Conservation (phyloP, 2,329 filamentous ascomycete genomes). For the Botrytis porri region DNA sequence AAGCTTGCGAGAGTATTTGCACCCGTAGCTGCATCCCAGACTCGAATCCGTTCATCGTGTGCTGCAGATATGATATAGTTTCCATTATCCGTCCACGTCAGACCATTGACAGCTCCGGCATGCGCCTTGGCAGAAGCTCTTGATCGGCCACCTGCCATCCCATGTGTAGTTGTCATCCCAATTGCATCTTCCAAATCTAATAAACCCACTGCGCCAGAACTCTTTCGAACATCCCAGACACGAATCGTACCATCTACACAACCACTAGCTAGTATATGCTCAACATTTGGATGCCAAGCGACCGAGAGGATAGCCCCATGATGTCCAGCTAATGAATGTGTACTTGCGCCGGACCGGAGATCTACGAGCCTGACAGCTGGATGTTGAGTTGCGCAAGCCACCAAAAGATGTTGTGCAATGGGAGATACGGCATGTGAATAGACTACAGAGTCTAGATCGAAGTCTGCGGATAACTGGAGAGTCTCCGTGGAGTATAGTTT, state of each 20-base stretch:
- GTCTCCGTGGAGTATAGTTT: constrained; percentile 71
- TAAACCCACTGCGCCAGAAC: constrained; percentile 70
- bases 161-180: constrained; percentile 54
- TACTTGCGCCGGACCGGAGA: constrained; percentile 73
- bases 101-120: constrained; percentile 75
- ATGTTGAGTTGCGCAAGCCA: constrained; percentile 85
- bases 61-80: constrained; percentile 74
- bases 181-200: constrained; percentile 82
- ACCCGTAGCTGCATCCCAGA: constrained; percentile 80
- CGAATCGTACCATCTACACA: constrained; percentile 81
- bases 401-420: constrained; percentile 68
- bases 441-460: constrained; percentile 64
- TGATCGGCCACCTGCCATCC: constrained; percentile 40
- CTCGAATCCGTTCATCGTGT: constrained; percentile 78
- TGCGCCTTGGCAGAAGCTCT: constrained; percentile 65
- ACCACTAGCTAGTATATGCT: constrained; percentile 78
- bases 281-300: constrained; percentile 77
- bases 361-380: constrained; percentile 83
- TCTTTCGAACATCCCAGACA: constrained; percentile 83
- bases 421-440: constrained; percentile 78
- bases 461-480: constrained; percentile 60
- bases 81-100: constrained; percentile 81
- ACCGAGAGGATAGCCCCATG: constrained; percentile 65
- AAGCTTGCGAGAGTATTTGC: constrained; percentile 88
- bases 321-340: constrained; percentile 68